A percentile compares a stretch with the other conserved stretches of the same genome.
These are phyloP conservation scores for Backusella tuberculispora DNA, from an alignment of 192 early-diverging fungal species.

Conservation along the genomic window DNA sequence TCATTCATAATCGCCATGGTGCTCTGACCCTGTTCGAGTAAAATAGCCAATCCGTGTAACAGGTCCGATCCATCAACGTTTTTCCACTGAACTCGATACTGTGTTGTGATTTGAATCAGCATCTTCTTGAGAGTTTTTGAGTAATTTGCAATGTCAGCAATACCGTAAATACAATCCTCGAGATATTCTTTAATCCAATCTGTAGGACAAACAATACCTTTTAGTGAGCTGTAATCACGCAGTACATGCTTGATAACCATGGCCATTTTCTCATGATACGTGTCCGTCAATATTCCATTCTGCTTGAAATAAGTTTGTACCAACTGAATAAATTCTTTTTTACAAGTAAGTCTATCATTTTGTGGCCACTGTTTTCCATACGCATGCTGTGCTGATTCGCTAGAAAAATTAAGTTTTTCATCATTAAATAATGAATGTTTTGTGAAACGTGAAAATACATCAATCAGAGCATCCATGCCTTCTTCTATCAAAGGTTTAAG, in stretches of 20 bases:
- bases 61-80: slow-evolving; percentile 51
- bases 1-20: slow-evolving; percentile 33
- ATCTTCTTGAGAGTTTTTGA: slow-evolving; percentile 27
- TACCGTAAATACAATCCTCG: slow-evolving; percentile 34
- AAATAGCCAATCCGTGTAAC: slow-evolving; percentile 46
- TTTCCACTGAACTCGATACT: slow-evolving; percentile 47
- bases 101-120: slow-evolving; percentile 30
- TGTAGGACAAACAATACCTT: slow-evolving; percentile 42
- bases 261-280: slow-evolving; percentile 52
- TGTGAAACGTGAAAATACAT: slow-evolving; percentile 52
- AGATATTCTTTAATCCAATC: slow-evolving; percentile 57
- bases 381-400: slow-evolving; percentile 24
- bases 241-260: slow-evolving; percentile 46
- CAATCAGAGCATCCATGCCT: slow-evolving; percentile 49
- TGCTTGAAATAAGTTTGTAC: slow-evolving; percentile 47
- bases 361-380: slow-evolving; percentile 60
- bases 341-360: slow-evolving; percentile 59
- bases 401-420: slow-evolving; percentile 38
- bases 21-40: slow-evolving; percentile 40
- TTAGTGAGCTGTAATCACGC: slow-evolving; percentile 49
- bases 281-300: slow-evolving; percentile 49
- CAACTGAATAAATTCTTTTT: slow-evolving; percentile 54
- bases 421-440: slow-evolving; percentile 39
- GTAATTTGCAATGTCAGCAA: slow-evolving; percentile 28
- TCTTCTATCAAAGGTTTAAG: slow-evolving; percentile 41